A percentile compares a stretch with the other conserved stretches of the same genome.
These are phyloP conservation scores for Notholithocarpus densiflorus DNA, from an alignment of 306 rosid species.

Conservation along the genomic window DNA sequence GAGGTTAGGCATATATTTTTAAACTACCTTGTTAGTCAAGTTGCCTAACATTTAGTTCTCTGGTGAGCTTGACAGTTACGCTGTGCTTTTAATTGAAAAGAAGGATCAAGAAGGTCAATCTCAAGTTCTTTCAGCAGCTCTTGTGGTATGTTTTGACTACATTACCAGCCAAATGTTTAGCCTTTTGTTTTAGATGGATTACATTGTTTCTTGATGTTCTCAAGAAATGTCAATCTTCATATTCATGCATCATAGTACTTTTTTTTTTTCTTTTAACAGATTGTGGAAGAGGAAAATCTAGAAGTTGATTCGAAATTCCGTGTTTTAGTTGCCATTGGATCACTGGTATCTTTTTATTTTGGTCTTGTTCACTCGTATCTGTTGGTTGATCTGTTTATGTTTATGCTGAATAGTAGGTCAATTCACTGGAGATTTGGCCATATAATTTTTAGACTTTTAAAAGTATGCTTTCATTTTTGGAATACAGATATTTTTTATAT, in stretches of 20 bases:
- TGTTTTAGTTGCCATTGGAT: constrained; percentile 91
- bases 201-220: background rate
- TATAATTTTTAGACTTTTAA: background rate
- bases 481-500: background rate
- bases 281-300: constrained; percentile 61
- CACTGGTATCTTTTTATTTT: constrained; percentile 54
- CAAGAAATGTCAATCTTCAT: background rate
- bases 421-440: background rate
- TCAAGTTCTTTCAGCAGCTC: constrained; percentile 92
- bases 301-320: constrained; percentile 83
- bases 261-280: constrained; percentile 33
- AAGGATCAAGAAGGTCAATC: constrained; percentile 91
- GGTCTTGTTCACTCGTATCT: background rate
- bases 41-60: constrained; percentile 22
- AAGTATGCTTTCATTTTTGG: background rate
- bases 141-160: constrained; percentile 55
- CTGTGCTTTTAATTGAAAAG: constrained; percentile 68
- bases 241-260: background rate
- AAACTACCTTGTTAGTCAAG: background rate
- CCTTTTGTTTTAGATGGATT: background rate
- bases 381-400: background rate
- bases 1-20: background rate
- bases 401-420: background rate
- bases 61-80: constrained; percentile 56
- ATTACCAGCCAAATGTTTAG: background rate